These are phyloP conservation scores for Pseudocercospora cruenta DNA, from an alignment of 2,329 filamentous ascomycete genomes.

Conservation along the genomic window DNA sequence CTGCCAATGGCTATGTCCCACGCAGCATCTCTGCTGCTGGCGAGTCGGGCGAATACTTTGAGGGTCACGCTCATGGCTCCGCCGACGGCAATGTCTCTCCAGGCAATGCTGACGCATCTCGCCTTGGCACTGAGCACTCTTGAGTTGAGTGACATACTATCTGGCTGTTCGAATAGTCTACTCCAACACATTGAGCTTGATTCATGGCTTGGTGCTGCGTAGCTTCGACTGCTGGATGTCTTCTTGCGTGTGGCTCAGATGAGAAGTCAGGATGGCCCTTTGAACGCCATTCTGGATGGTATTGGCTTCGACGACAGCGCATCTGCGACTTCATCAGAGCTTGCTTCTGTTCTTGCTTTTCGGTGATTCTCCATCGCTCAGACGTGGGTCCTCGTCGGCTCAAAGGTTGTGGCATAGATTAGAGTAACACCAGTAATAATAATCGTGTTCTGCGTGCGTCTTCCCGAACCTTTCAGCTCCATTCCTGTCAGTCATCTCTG, in stretches of 20 bases:
- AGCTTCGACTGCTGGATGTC: slow-evolving; percentile 10
- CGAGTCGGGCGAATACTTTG: slow-evolving; percentile 2
- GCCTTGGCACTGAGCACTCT: slow-evolving; percentile 2
- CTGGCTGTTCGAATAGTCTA: not conserved
- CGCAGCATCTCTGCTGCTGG: slow-evolving; percentile 8
- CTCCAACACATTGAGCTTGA: not conserved
- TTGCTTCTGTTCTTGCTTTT: not conserved
- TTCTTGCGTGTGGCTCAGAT: not conserved
- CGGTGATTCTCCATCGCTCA: not conserved
- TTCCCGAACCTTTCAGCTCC: not conserved
- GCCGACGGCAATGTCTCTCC: slow-evolving; percentile 1
- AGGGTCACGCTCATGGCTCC: not conserved
- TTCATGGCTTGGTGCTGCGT: slow-evolving; percentile 7
- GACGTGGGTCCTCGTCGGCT: not conserved
- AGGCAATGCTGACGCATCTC: not conserved
- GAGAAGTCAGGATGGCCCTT: not conserved
- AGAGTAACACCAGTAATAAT: not conserved
- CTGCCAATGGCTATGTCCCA: not conserved
- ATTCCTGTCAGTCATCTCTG: not conserved
- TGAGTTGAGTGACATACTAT: not conserved
- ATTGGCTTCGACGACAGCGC: not conserved
- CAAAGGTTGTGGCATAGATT: not conserved
- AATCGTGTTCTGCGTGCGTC: not conserved
- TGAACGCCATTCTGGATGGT: not conserved
- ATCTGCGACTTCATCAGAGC: not conserved